These are phyloP conservation scores for Pythium oligandrum DNA, from an alignment of 352 stramenopile genomes.

Conservation along the genomic window DNA sequence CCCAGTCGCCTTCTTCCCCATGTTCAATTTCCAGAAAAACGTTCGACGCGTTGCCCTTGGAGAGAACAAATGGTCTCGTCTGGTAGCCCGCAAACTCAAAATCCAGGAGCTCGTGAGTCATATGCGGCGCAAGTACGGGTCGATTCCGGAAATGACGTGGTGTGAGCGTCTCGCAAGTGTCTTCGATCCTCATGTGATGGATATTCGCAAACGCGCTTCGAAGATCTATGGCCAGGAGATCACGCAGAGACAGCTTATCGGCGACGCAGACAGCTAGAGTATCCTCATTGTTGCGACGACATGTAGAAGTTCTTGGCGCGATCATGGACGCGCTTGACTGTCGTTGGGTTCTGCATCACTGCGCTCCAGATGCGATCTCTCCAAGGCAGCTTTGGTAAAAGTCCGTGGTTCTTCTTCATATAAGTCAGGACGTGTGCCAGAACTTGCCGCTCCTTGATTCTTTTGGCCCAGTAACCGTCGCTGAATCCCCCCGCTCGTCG, in stretches of 20 bases:
- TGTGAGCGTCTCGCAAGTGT: slow-evolving; percentile 36
- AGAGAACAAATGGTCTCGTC: slow-evolving; percentile 14
- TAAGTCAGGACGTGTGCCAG: slow-evolving; percentile 30
- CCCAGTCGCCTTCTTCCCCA: slow-evolving; percentile 16
- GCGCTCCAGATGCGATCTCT: slow-evolving; percentile 27
- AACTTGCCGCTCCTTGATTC: slow-evolving; percentile 36
- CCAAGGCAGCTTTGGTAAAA: slow-evolving; percentile 26
- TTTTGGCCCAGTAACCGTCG: slow-evolving; percentile 46
- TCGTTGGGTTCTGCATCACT: slow-evolving; percentile 27
- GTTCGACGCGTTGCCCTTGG: slow-evolving; percentile 12
- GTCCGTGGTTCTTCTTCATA: slow-evolving; percentile 33
- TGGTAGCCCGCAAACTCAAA: slow-evolving; percentile 44
- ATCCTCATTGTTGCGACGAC: slow-evolving; percentile 1
- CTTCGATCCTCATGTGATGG: slow-evolving; percentile 38
- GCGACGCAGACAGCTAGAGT: slow-evolving; percentile 10
- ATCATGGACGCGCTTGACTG: slow-evolving; percentile 20
- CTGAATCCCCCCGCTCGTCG: slow-evolving; percentile 22
- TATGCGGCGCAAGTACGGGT: slow-evolving; percentile 51
- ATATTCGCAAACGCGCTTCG: slow-evolving; percentile 41
- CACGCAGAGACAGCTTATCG: slow-evolving; percentile 24
- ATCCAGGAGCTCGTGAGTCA: slow-evolving; percentile 47
- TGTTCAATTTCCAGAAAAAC: slow-evolving; percentile 22
- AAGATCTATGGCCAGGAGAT: slow-evolving; percentile 44
- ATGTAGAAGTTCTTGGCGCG: slow-evolving; percentile 36
- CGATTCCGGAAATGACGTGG: slow-evolving; percentile 35